These are phyloP conservation scores for Trametes sanguinea DNA, from an alignment of 768 basidiomycete species.

Conservation along the genomic window DNA sequence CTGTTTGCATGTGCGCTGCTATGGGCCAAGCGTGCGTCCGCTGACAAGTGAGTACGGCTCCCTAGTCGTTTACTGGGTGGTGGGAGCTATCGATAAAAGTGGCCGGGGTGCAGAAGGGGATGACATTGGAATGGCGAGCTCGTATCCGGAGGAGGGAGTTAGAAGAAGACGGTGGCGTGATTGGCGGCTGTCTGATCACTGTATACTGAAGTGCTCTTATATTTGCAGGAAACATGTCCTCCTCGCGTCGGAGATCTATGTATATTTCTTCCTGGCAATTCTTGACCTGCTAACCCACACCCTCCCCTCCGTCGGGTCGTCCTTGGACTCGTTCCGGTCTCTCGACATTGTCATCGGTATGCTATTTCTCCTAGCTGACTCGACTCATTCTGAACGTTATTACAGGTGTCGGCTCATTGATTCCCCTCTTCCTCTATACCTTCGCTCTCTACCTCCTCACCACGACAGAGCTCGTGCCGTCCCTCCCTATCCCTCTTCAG, in stretches of 20 bases:
- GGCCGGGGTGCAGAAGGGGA: too few species aligned
- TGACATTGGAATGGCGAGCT: too few species aligned
- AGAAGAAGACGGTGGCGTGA: too few species aligned
- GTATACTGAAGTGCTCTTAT: not conserved
- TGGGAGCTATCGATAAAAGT: too few species aligned
- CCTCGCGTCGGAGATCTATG: conserved; percentile 61
- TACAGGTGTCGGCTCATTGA: conserved; percentile 56
- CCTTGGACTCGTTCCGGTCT: conserved; percentile 47
- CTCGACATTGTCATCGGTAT: conserved; percentile 65
- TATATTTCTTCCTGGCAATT: conserved; percentile 59
- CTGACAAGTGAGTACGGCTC: conserved; percentile 26
- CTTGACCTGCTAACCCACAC: conserved; percentile 62
- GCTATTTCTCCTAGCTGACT: conserved; percentile 24
- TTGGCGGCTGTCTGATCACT: too few species aligned
- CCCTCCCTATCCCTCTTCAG: conserved; percentile 53
- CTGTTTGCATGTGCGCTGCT: conserved; percentile 57
- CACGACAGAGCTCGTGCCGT: conserved; percentile 49
- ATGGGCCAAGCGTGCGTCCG: conserved; percentile 38
- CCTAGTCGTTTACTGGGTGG: too few species aligned
- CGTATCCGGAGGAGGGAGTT: too few species aligned
- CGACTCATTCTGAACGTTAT: not conserved
- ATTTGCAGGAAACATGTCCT: conserved; percentile 53
- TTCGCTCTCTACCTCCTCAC: conserved; percentile 63
- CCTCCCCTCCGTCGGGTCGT: conserved; percentile 51
- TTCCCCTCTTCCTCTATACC: conserved; percentile 66